Base-by-base conservation (phyloP, 164 flowering plant genomes). In the Nelumbo lutea region DNA sequence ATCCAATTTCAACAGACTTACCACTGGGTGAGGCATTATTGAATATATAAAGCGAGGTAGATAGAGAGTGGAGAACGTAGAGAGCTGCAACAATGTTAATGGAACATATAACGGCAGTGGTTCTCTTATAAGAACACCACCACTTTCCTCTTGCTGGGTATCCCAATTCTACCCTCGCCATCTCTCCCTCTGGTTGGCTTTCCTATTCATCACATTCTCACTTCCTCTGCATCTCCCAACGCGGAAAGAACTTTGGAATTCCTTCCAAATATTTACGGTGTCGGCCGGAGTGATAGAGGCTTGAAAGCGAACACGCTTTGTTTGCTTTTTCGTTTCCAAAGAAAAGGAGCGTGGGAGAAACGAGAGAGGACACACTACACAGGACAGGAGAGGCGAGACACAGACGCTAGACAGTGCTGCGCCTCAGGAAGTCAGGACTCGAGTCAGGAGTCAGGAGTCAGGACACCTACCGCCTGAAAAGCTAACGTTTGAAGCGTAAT, bases 81-180 rank as follows among this genome's bases (percentile, higher is more conserved):
- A 96, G 95, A 70, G 95, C 97, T 53, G 90, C 83, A 11, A 84
- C 78, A 69, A 93, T 80, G 81, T 93, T 96, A 71, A 93, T 51
- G 11, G 82, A 83, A 72, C 99, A 93, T 71, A 91, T 74, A 42
- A 90, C 51, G 45, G 91, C 71, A 48, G 97, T 87, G n/a, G 80
- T 85, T 65, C 81, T 79, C 84, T 88, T 91, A 80, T 85, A 87
- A 6, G 95, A 88, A 70, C 80, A 70, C 15, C 41, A 79, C 82
- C 79, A 83, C 68, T 72, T 70, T 14, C 73, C 79, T 76, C 83
- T 74, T 61, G 83, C 83, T 13, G 72, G 75, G 56, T 65, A 70
- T 59, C 79, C 80, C 86, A 85, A 80, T 50, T 80, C 87, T 64
- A 56, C 68, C 75, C 85, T 84, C 73, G 84, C 90, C 92, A 86